Conservation (phyloP, 495 filamentous ascomycete genomes). For the Podospora appendiculata region DNA sequence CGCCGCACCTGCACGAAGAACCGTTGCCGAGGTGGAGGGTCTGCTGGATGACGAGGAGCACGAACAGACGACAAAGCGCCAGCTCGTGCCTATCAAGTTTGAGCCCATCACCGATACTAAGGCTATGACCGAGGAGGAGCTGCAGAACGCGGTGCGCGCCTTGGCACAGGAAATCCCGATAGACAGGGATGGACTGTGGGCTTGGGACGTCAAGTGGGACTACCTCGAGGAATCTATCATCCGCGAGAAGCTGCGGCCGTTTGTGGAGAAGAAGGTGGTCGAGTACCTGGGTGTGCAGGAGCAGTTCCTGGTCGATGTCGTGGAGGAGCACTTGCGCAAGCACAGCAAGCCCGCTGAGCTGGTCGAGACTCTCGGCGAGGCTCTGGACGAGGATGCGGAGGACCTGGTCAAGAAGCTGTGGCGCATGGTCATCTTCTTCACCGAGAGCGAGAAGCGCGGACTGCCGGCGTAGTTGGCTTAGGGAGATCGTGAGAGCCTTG, state of each 20-base stretch:
- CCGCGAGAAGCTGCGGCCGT: constrained; percentile 81
- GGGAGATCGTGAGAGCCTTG: neutral
- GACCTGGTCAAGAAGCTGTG: constrained; percentile 92
- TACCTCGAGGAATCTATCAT: constrained; percentile 81
- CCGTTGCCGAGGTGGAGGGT: constrained; percentile 87
- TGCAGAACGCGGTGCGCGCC: constrained; percentile 67
- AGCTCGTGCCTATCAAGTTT: constrained; percentile 87
- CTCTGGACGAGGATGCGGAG: constrained; percentile 91
- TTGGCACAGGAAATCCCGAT: constrained; percentile 85
- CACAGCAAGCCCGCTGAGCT: constrained; percentile 69
- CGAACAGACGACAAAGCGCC: constrained; percentile 60
- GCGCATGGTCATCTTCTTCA: constrained; percentile 98
- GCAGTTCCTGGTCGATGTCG: constrained; percentile 88
- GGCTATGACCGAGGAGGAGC: constrained; percentile 74
- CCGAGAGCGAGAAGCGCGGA: constrained; percentile 88
- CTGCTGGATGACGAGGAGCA: constrained; percentile 93
- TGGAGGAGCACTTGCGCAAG: constrained; percentile 78
- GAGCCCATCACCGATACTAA: constrained; percentile 62
- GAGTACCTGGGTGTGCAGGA: constrained; percentile 96
- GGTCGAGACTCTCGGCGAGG: constrained; percentile 79
- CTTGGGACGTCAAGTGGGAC: constrained; percentile 89
- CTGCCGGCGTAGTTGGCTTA: constrained; percentile 49
- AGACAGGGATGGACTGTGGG: constrained; percentile 81
- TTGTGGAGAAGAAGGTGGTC: constrained; percentile 96
- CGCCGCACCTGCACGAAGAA: constrained; percentile 59